These are phyloP conservation scores for Amphicarpaea edgeworthii DNA, from an alignment of 306 rosid species.

Conservation along the genomic window DNA sequence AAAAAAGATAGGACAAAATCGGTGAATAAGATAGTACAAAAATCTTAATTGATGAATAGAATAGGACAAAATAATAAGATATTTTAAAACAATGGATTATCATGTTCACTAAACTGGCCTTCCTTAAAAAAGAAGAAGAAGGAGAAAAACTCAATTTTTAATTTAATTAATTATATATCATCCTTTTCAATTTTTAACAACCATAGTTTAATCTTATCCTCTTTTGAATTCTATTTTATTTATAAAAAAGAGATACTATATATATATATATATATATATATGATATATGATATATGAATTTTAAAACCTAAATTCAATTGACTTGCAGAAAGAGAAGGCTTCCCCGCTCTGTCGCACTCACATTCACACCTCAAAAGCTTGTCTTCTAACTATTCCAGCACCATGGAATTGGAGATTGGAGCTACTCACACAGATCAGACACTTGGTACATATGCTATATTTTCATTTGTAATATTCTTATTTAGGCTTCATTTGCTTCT, in stretches of 20 bases:
- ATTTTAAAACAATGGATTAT: neutral
- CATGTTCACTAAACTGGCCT: neutral
- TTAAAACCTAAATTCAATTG: neutral
- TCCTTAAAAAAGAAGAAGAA: neutral
- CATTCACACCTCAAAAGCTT: slow-evolving; percentile 15
- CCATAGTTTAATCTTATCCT: neutral
- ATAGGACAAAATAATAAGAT: neutral
- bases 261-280: too few relatives aligned
- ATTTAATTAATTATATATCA: neutral
- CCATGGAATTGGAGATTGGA: slow-evolving; percentile 43
- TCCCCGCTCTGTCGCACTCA: slow-evolving; percentile 12
- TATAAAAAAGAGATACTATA: neutral
- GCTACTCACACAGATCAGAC: slow-evolving; percentile 17
- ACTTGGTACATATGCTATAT: slow-evolving; percentile 22
- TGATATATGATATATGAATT: neutral
- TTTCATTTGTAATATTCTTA: neutral
- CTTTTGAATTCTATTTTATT: neutral
- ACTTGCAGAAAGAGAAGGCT: neutral
- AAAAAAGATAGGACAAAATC: too few relatives aligned
- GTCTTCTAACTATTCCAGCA: slow-evolving; percentile 26
- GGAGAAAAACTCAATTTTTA: neutral
- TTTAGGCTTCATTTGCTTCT: neutral
- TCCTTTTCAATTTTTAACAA: neutral
- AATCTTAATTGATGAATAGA: neutral
- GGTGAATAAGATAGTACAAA: neutral